Conservation (phyloP, 2,329 filamentous ascomycete species). For the Cladosporium phlei region DNA sequence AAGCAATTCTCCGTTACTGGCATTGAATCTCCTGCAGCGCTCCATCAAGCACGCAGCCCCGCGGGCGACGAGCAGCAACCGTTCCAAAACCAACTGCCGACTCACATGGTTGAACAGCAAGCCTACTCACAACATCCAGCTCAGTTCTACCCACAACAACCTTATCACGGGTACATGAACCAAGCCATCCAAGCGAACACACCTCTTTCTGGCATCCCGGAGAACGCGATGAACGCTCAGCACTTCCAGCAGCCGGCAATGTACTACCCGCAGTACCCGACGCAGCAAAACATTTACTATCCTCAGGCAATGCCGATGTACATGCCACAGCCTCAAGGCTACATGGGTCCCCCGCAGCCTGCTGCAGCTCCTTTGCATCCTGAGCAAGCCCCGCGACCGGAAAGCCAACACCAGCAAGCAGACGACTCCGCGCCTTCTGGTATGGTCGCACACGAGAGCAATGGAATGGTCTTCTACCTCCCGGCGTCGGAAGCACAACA, state of each 20-base stretch:
- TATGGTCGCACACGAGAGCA: conserved; percentile 77
- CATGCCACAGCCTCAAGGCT: conserved; percentile 24
- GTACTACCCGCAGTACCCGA: conserved; percentile 57
- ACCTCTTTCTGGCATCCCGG: conserved; percentile 85
- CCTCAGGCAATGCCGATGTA: conserved; percentile 39
- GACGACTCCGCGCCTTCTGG: conserved; percentile 39
- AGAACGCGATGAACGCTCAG: conserved; percentile 83
- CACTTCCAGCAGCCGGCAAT: conserved; percentile 70
- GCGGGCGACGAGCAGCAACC: conserved; percentile 65
- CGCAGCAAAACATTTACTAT: conserved; percentile 63
- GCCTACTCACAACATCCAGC: conserved; percentile 46
- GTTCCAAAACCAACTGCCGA: conserved; percentile 91
- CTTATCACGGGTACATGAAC: conserved; percentile 55
- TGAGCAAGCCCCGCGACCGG: background rate
- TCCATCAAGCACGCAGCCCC: conserved; percentile 44
- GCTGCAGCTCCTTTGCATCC: conserved; percentile 17
- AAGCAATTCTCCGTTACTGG: conserved; percentile 90
- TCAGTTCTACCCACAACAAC: conserved; percentile 47
- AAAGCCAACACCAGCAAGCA: conserved; percentile 26
- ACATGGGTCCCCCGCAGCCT: conserved; percentile 24
- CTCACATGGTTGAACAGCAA: conserved; percentile 59
- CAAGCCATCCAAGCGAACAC: conserved; percentile 70
- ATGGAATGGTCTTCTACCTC: conserved; percentile 92
- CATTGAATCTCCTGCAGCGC: conserved; percentile 74
- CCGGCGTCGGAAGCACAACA: conserved; percentile 29